phyloP scores from a whole-genome alignment of 2,329 filamentous ascomycete genomes.

The Lizonia empirigonia region DNA sequence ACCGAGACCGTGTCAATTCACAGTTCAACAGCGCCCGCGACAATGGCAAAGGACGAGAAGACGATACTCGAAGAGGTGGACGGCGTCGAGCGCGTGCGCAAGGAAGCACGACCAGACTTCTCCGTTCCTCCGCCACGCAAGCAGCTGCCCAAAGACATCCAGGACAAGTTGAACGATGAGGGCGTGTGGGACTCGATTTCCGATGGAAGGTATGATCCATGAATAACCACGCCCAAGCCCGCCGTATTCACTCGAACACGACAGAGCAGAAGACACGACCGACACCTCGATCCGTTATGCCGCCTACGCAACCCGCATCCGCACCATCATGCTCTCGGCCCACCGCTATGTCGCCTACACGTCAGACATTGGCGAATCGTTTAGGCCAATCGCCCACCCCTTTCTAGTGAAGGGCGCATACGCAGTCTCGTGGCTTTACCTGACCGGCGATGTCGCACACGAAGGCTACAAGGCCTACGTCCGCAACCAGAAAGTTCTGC shows the following conservation, averaged over 20 bases:
- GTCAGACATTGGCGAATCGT: slow-evolving; percentile 93
- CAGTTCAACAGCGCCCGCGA: background rate
- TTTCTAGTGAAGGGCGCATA: slow-evolving; percentile 82
- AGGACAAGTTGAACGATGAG: slow-evolving; percentile 64
- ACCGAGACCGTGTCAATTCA: too few species aligned
- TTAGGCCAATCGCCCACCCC: slow-evolving; percentile 89
- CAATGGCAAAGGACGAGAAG: slow-evolving; percentile 49
- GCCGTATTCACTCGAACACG: background rate
- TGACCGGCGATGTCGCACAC: slow-evolving; percentile 86
- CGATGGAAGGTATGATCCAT: slow-evolving; percentile 72
- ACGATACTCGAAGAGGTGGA: slow-evolving; percentile 30
- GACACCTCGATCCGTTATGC: slow-evolving; percentile 88
- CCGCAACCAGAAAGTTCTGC: slow-evolving; percentile 76
- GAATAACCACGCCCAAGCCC: background rate
- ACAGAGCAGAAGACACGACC: slow-evolving; percentile 77
- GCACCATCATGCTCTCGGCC: slow-evolving; percentile 85
- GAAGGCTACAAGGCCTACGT: slow-evolving; percentile 96
- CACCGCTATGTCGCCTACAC: slow-evolving; percentile 98
- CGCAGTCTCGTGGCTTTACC: slow-evolving; percentile 88
- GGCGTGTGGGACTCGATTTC: slow-evolving; percentile 78
- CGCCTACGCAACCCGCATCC: slow-evolving; percentile 83
- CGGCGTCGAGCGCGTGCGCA: slow-evolving; percentile 51
- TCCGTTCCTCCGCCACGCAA: slow-evolving; percentile 55
- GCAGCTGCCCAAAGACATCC: slow-evolving; percentile 60
- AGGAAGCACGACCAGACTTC: slow-evolving; percentile 55